Base-by-base conservation (phyloP, 768 basidiomycete genomes). In the Panaeolus cyanescens region DNA sequence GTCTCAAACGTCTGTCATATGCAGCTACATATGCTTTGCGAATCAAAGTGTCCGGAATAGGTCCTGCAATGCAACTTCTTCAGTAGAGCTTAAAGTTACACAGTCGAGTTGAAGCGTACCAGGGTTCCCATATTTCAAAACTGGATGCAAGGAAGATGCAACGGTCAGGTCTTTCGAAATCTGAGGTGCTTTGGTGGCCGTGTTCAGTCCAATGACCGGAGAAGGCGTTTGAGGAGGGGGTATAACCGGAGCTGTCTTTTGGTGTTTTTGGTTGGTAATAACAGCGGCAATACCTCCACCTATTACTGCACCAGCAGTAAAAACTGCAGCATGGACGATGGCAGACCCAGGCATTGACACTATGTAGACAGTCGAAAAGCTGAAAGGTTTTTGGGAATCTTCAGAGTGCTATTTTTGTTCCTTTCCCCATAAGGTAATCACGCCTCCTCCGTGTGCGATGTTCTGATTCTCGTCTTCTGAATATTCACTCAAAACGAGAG, bases 1-100 rank as follows among this genome's bases (percentile, higher is more conserved):
- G 96, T 17, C 93, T 82, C 59, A 96, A 77, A 12, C 93, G 82
- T 57, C 97, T 81, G 73, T 99, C 97, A 72, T 99, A 99, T 8
- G 86, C 93, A 1, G 93, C 88, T 20, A 90, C 88, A 68, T 97
- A 98, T 15, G 91, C 95, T 70, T 86, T 85, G 54, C 94, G 85
- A 42, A 89, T 82, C 20, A 97, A 79, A 12, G 88, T 71, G 75
- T 97, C 96, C 2, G 89, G 81, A 56, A 94, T 81, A 13, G 96
- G 95, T 7, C 95, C 95, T 96, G 65, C n/a, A 61, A 12, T 20
- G n/a, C 17, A n/a, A 25, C 10, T 37, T 31, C 22, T 36, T 17
- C 25, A 32, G 40, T 31, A 1, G 54, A 3, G 56, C 33, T 33
- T 32, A 25, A 9, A 12, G 9, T 55, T 36, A 12, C 12, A 20